A percentile compares a stretch with the other conserved stretches of the same genome.
phyloP scores from a whole-genome alignment of 495 filamentous ascomycete species.

The Schizothecium vesticola region DNA sequence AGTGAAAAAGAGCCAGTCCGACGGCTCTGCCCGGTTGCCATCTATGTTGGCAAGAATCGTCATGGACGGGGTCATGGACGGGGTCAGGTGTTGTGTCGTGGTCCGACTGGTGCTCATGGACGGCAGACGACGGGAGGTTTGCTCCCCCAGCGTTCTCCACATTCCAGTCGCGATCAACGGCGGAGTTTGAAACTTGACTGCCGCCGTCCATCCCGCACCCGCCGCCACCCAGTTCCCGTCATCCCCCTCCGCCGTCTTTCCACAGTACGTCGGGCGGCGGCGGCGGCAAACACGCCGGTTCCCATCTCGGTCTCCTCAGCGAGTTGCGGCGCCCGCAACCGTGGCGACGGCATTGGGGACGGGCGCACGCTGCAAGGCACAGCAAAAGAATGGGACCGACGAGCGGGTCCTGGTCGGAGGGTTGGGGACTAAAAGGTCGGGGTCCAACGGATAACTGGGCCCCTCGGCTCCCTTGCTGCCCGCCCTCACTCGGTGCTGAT shows the following conservation, averaged over 20 bases:
- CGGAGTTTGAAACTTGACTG: slow-evolving; percentile 7
- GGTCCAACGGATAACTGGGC: neutral
- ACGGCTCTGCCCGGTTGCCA: neutral
- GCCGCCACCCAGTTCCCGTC: slow-evolving; percentile 9
- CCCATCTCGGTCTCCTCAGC: neutral
- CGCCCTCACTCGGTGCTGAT: neutral
- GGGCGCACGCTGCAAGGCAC: slow-evolving; percentile 10
- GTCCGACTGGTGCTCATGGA: neutral
- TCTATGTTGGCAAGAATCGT: neutral
- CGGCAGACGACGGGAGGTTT: neutral
- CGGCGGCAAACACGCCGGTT: neutral
- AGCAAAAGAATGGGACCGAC: neutral
- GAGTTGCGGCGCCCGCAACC: neutral
- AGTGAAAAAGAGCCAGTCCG: neutral
- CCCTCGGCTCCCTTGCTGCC: neutral
- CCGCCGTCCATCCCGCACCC: neutral
- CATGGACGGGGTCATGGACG: neutral
- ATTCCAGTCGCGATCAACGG: slow-evolving; percentile 14
- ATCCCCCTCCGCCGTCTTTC: neutral
- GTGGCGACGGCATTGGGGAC: neutral
- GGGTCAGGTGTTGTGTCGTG: slow-evolving; percentile 5
- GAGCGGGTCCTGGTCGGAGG: neutral
- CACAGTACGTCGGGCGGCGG: neutral
- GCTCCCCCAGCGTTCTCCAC: slow-evolving; percentile 10
- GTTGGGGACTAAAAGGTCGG: neutral